Evolutionary conservation across 495 filamentous ascomycete species (phyloP).

Genomic region (Podospora pseudopauciseta): DNA sequence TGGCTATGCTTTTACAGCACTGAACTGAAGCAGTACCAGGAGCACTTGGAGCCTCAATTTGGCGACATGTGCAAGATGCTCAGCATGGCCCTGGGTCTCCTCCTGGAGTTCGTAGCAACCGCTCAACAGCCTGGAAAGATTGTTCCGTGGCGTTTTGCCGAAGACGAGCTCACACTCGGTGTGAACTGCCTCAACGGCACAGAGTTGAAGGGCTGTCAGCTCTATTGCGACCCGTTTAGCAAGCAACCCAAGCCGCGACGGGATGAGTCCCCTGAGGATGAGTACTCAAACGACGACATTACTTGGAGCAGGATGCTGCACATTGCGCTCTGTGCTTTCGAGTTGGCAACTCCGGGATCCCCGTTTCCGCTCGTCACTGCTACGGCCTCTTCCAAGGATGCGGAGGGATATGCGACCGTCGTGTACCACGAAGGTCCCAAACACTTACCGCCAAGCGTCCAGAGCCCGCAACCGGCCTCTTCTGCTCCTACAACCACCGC

Average conservation of each 20-base stretch:
- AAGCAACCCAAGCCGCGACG: conserved; percentile 26
- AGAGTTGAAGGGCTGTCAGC: conserved; percentile 30
- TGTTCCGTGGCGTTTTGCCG: conserved; percentile 33
- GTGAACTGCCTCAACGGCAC: conserved; percentile 39
- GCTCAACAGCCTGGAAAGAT: conserved; percentile 29
- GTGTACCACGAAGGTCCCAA: conserved; percentile 27
- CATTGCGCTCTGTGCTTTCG: conserved; percentile 24
- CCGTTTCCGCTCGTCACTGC: conserved; percentile 24
- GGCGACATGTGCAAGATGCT: conserved; percentile 39
- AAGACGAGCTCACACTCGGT: conserved; percentile 43
- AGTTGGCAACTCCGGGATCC: conserved; percentile 21
- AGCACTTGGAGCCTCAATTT: conserved; percentile 41
- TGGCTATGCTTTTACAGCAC: conserved; percentile 41
- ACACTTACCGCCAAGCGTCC: conserved; percentile 4
- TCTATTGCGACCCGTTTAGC: conserved; percentile 26
- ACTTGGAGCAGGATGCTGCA: conserved; percentile 24
- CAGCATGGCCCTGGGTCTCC: conserved; percentile 35
- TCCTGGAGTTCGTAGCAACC: conserved; percentile 30
- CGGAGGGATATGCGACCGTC: conserved; percentile 20
- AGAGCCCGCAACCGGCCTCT: background rate
- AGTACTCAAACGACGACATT: conserved; percentile 22
- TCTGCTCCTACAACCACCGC: background rate
- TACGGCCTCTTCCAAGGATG: conserved; percentile 8
- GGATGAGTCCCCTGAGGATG: conserved; percentile 20
- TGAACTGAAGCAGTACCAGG: conserved; percentile 36